Evolutionary conservation across 2,329 filamentous ascomycete genomes (phyloP), one percentile per base, ranked within the genome.

Genomic region (Daldinia eschscholtzii): DNA sequence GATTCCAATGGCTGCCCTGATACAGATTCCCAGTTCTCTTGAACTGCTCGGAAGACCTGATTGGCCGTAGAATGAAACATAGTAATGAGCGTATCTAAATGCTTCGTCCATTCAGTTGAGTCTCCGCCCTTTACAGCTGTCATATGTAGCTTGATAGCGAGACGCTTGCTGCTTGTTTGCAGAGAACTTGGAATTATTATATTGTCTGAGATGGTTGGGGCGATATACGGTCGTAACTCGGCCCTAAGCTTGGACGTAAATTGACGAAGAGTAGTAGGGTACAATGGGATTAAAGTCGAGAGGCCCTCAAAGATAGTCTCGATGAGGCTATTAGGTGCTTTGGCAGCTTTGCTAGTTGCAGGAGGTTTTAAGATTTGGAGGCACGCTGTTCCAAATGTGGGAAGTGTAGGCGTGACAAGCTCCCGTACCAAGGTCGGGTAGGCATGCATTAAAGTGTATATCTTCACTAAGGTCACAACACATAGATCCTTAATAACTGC

Each of bases 371-470:
- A 81, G 50, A 95, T 84, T 74, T 91, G 89, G 50, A 97, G 80
- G 74, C 92, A 93, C 2, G 91, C 85, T 0, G 88, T 89, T 52
- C 94, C 86, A 75, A 95, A 97, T 1, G 87, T 82, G 1, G 93
- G 89, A 20, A 98, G 82, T 2, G 89, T 92, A 2, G 93, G 93
- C 0, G 94, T 97, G 0, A 92, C 94, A 68, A 98, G 93, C 78
- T 98, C 94, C 74, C 95, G 88, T 50, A 95, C 85, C 60, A 98
- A 84, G 7, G 93, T 96, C 67, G 92, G 93, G 76, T 94, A 94
- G 41, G 91, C 89, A 76, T 94, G 92, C 44, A 94, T 91, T 39
- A 96, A 87, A 73, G 89, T 86, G 81, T 96, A 98, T 73, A 98
- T 94, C 76, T 92, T 91, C 20, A 92, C 92, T 68, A 98, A 83